These are phyloP conservation scores for Beverwykella pulmonaria DNA, from an alignment of 495 filamentous ascomycete genomes.

Conservation along the genomic window DNA sequence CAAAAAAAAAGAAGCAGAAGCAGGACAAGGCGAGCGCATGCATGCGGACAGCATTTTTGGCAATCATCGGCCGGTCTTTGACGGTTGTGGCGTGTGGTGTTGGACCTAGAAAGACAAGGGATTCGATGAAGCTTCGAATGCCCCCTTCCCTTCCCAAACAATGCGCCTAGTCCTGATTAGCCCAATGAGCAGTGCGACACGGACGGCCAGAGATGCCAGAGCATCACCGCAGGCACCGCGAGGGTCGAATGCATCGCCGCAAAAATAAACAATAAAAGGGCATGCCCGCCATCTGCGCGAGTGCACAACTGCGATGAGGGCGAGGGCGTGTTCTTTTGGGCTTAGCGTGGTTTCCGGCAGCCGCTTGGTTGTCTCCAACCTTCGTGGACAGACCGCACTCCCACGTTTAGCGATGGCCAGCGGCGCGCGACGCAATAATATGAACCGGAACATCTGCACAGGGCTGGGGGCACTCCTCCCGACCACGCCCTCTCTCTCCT, in stretches of 20 bases:
- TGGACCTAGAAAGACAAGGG: too few species aligned
- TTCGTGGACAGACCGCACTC: background rate
- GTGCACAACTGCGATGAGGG: background rate
- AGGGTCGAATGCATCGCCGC: background rate
- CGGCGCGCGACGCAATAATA: background rate
- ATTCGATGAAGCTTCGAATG: too few species aligned
- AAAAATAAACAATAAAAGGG: too few species aligned
- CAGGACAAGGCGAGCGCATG: too few species aligned
- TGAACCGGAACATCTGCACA: conserved; percentile 4
- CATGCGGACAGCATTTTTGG: too few species aligned
- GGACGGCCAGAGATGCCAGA: conserved; percentile 3
- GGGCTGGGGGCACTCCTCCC: background rate
- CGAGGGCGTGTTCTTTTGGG: background rate
- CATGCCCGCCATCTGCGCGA: background rate
- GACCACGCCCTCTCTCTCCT: conserved; percentile 3
- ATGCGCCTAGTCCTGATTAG: conserved; percentile 23
- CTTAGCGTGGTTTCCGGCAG: background rate
- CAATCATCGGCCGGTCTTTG: too few species aligned
- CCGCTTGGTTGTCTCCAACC: background rate
- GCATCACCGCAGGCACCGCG: background rate
- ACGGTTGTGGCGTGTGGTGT: too few species aligned
- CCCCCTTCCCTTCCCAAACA: conserved; percentile 9
- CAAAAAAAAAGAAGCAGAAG: too few species aligned
- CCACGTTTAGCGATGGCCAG: background rate
- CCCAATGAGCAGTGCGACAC: conserved; percentile 19